Evolutionary conservation across 2,329 filamentous ascomycete species (phyloP).

Genomic region (Colletotrichum australisinense): DNA sequence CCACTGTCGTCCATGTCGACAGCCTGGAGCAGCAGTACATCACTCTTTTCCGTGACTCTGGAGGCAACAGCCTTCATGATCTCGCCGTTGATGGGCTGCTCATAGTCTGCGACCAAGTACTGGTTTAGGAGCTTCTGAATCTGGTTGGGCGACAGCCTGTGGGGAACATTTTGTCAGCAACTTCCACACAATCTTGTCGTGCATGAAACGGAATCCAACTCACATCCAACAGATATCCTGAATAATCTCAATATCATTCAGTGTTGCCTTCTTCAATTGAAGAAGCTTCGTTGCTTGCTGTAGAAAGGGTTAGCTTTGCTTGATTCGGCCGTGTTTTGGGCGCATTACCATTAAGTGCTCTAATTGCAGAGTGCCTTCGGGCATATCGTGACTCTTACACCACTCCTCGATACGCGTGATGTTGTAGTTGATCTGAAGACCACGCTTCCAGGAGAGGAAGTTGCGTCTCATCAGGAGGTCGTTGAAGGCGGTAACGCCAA

Average conservation of each 20-base stretch:
- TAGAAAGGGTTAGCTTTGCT: constrained; percentile 37
- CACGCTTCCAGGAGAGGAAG: constrained; percentile 99
- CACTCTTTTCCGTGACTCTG: constrained; percentile 96
- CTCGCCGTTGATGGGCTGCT: constrained; percentile 98
- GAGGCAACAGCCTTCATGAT: constrained; percentile 99
- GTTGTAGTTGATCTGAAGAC: constrained; percentile 99
- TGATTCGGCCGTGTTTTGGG: not conserved
- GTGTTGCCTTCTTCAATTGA: constrained; percentile 97
- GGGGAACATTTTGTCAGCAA: constrained; percentile 1
- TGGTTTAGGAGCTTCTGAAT: constrained; percentile 99
- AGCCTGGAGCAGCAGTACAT: constrained; percentile 90
- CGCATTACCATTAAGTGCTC: constrained; percentile 91
- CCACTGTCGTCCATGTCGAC: constrained; percentile 99
- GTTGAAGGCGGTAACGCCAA: constrained; percentile 98
- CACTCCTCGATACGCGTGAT: constrained; percentile 99
- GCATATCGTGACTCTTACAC: constrained; percentile 99
- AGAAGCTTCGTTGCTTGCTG: constrained; percentile 98
- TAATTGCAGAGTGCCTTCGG: constrained; percentile 94
- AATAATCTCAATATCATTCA: constrained; percentile 99
- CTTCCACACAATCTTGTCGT: not conserved
- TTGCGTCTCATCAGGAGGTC: constrained; percentile 97
- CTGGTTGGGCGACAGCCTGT: constrained; percentile 94
- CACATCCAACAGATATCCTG: constrained; percentile 99
- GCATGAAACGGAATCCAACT: constrained; percentile 55
- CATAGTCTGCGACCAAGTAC: constrained; percentile 98